Evolutionary conservation across 2,329 filamentous ascomycete species (phyloP), one percentile per base, ranked within the genome.

Genomic region (Hypoxylon sp.): DNA sequence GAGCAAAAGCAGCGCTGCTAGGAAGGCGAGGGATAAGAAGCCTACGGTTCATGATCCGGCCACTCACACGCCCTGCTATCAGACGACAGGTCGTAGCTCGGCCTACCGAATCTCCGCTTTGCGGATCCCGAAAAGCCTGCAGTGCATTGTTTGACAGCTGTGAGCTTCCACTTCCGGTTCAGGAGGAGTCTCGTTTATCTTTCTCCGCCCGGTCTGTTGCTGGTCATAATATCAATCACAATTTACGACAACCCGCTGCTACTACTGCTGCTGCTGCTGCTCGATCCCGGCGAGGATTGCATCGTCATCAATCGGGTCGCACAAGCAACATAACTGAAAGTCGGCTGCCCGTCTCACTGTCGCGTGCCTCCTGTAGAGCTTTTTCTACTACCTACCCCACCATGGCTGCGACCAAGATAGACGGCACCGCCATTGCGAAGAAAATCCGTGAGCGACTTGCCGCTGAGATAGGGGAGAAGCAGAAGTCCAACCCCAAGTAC

Each of bases 341-440:
- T 45, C 45, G 35, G 23, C 5, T 5, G n/a, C n/a, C 13, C 35
- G 21, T 25, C 32, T 60, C 38, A 37, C 47, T 35, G 34, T 57
- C 53, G 38, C 47, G 23, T 59, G 43, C 57, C 30, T 55, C 50
- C 21, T 29, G 31, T 32, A 64, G 69, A 56, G 55, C 58, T 51
- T 79, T 78, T 63, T 73, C 75, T 30, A 74, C 74, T 62, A 84
- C 81, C 58, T 63, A 76, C 63, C 68, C 75, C 74, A 78, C 75
- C 69, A 97, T 97, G 92, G 84, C 85, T 64, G 93, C 91, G 63
- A 84, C 81, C 66, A 96, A 91, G 79, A 94, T 99, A 67, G 94
- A 99, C 78, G 94, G 94, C 78, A 96, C 88, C 48, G 91, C 90
- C 71, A 91, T 97, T 77, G 94, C 94, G 64, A 95, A 93, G 78